phyloP scores from a whole-genome alignment of 73 alveolate genomes.

The Halteria grandinella region DNA sequence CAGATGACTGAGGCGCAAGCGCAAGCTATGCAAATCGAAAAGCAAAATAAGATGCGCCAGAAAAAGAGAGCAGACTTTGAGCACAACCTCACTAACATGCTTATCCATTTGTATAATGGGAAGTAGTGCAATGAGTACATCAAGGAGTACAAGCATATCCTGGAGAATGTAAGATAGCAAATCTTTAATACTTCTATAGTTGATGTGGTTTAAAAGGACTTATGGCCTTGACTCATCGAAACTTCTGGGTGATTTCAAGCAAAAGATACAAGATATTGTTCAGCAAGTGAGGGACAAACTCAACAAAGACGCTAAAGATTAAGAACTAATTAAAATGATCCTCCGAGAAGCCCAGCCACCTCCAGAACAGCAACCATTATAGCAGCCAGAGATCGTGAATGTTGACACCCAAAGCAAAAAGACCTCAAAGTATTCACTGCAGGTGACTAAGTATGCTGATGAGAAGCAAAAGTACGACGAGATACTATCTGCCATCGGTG shows the following conservation, averaged over 20 bases:
- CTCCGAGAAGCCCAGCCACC: no score
- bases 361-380: no score
- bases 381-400: not conserved
- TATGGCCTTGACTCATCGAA: not conserved
- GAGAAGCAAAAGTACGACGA: slow-evolving; percentile 19
- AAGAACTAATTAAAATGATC: not conserved
- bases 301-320: slow-evolving; percentile 29
- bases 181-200: not conserved
- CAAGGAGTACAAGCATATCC: slow-evolving; percentile 25
- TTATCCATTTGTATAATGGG: slow-evolving; percentile 45
- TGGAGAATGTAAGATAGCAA: slow-evolving; percentile 19
- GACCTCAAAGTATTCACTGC: not conserved
- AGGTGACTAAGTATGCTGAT: slow-evolving; percentile 20
- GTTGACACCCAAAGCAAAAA: not conserved
- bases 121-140: not conserved
- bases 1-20: not conserved
- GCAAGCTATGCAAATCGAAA: not conserved
- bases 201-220: not conserved
- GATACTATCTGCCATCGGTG: slow-evolving; percentile 41
- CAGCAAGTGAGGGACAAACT: slow-evolving; percentile 29
- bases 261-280: slow-evolving; percentile 10
- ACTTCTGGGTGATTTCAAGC: slow-evolving; percentile 9
- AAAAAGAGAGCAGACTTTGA: slow-evolving; percentile 41
- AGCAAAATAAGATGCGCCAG: not conserved
- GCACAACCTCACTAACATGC: slow-evolving; percentile 20